These are phyloP conservation scores for Leishmania lainsoni DNA, from an alignment of 208 protist genomes.

Conservation along the genomic window DNA sequence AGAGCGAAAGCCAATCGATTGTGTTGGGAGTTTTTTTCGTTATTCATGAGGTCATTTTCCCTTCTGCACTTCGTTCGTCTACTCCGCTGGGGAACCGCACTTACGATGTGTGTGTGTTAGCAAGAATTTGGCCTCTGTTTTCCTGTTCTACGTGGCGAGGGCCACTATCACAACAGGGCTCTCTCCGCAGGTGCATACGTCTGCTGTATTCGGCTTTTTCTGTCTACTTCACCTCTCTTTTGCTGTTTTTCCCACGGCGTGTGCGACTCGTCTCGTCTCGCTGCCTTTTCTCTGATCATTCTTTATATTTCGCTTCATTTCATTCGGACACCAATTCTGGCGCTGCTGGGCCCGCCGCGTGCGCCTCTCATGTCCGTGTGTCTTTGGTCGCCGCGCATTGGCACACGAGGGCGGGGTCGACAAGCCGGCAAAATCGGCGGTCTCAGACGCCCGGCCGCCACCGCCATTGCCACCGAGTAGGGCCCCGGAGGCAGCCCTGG, in stretches of 20 bases:
- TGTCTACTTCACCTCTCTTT: neutral
- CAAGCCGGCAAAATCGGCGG: neutral
- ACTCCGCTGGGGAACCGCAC: neutral
- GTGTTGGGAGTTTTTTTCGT: neutral
- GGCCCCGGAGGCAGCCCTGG: too few relatives aligned
- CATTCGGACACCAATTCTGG: neutral
- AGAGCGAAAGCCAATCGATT: neutral
- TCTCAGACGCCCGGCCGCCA: too few relatives aligned
- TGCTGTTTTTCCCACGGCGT: neutral
- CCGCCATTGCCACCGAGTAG: too few relatives aligned
- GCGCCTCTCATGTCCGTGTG: neutral
- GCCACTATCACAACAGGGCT: neutral
- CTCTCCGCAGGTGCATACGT: neutral
- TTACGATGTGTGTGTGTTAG: neutral
- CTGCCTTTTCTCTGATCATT: conserved; percentile 6
- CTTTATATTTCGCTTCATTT: conserved; percentile 2
- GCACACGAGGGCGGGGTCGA: neutral
- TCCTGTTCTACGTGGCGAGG: neutral
- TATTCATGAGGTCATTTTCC: neutral
- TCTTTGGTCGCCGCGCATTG: neutral
- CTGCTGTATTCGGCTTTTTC: neutral
- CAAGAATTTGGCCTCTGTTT: neutral
- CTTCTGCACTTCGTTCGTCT: neutral
- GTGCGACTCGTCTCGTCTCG: neutral
- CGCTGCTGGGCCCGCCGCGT: too few relatives aligned